A percentile compares a stretch with the other conserved stretches of the same genome.
Conservation (phyloP, 768 basidiomycete species). For the Trametes punicea region DNA sequence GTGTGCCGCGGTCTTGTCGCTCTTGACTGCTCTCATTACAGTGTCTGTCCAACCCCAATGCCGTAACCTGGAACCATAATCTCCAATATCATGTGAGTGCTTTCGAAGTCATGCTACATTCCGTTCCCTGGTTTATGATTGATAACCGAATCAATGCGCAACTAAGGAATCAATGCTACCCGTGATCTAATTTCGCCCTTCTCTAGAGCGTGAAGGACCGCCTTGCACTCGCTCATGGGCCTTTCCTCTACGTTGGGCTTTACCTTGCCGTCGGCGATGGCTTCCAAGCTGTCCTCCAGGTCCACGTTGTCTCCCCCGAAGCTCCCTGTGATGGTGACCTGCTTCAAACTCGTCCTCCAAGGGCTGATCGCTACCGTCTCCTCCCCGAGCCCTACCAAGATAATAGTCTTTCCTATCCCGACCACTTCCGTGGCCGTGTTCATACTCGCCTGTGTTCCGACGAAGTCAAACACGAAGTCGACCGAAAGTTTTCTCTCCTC, state of each 20-base stretch:
- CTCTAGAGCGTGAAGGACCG: constrained; percentile 20
- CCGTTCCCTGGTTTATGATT: too few relatives aligned
- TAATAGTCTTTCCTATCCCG: too few relatives aligned
- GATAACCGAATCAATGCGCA: too few relatives aligned
- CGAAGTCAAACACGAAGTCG: constrained; percentile 23
- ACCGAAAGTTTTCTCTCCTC: constrained; percentile 11
- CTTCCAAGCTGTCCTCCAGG: constrained; percentile 21
- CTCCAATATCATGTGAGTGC: too few relatives aligned
- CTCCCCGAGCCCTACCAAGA: constrained; percentile 14
- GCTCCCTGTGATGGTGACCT: constrained; percentile 15
- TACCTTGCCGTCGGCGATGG: constrained; percentile 20
- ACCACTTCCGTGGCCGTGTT: too few relatives aligned
- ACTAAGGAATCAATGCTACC: constrained; percentile 21
- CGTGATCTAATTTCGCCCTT: constrained; percentile 18
- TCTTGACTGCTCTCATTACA: too few relatives aligned
- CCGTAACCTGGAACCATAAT: too few relatives aligned
- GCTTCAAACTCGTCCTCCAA: constrained; percentile 15
- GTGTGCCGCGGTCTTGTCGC: too few relatives aligned
- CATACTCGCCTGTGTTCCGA: constrained; percentile 20
- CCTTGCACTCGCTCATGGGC: constrained; percentile 17
- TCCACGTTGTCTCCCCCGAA: constrained; percentile 19
- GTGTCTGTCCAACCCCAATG: too few relatives aligned
- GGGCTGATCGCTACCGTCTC: constrained; percentile 16
- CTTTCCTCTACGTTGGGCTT: constrained; percentile 19
- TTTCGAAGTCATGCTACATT: too few relatives aligned